Conservation (phyloP, 331 rosid species). For the Arachis monticola region DNA sequence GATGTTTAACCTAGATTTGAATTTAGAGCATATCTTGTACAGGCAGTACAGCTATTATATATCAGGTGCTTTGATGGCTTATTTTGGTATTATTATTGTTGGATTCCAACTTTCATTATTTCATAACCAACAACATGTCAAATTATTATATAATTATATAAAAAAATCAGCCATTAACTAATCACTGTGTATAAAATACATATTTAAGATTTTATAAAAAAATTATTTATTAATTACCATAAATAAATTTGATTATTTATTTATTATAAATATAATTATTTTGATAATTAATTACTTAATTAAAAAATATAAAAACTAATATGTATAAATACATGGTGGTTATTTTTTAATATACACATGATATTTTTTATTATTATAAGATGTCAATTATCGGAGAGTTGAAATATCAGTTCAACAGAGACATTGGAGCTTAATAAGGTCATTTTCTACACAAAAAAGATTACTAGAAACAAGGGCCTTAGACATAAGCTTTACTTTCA, state of each 20-base stretch:
- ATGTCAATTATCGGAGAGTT: conserved; percentile 11
- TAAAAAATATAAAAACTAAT: no score
- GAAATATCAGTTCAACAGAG: conserved; percentile 29
- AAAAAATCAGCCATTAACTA: no score
- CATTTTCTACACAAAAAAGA: conserved; percentile 17
- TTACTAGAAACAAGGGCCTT: conserved; percentile 6
- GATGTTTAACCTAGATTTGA: conserved; percentile 7
- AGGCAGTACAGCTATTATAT: conserved; percentile 1
- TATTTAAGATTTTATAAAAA: no score
- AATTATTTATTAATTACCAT: no score
- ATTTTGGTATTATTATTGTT: conserved; percentile 3
- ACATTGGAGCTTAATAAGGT: neutral
- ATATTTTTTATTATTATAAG: no score
- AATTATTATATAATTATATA: neutral
- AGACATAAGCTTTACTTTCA: neutral
- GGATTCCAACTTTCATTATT: conserved; percentile 4
- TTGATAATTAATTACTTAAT: no score
- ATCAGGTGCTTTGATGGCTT: neutral
- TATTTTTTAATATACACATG: no score
- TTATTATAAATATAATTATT: no score
- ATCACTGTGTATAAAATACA: no score
- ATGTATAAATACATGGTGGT: no score
- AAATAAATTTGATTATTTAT: no score
- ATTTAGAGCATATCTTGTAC: neutral
- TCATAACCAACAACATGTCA: neutral